A percentile compares a stretch with the other conserved stretches of the same genome.
Conservation (phyloP, 2,329 filamentous ascomycete species). For the Fusarium sp. region DNA sequence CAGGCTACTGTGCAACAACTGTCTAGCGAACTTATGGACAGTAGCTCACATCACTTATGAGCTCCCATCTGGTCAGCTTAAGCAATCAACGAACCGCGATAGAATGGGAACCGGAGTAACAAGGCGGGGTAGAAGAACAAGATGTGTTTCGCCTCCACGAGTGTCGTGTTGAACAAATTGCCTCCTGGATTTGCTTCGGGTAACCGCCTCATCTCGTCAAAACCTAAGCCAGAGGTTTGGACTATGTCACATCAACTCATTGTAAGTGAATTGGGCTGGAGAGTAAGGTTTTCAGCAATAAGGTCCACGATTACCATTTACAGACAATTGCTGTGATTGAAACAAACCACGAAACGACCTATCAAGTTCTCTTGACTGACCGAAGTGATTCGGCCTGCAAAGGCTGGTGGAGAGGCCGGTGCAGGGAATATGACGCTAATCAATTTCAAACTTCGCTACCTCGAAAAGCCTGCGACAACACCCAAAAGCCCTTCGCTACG, state of each 20-base stretch:
- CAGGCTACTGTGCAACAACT: conserved; percentile 36
- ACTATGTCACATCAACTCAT: not conserved
- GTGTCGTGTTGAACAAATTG: conserved; percentile 35
- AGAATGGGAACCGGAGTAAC: conserved; percentile 18
- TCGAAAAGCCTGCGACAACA: conserved; percentile 29
- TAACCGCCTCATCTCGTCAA: conserved; percentile 35
- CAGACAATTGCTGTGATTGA: conserved; percentile 4
- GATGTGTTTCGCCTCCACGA: conserved; percentile 38
- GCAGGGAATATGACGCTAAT: conserved; percentile 34
- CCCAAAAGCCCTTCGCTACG: conserved; percentile 10
- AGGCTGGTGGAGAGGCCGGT: conserved; percentile 28
- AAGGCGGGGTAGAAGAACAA: conserved; percentile 32
- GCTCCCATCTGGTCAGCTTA: conserved; percentile 16
- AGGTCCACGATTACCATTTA: not conserved
- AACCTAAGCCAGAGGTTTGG: conserved; percentile 23
- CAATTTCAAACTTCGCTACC: conserved; percentile 24
- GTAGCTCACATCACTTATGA: conserved; percentile 23
- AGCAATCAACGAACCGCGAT: conserved; percentile 4
- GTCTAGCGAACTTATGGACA: conserved; percentile 47
- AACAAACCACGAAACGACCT: conserved; percentile 5
- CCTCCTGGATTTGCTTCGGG: conserved; percentile 34
- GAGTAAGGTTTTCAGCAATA: not conserved
- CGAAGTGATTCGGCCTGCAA: conserved; percentile 35
- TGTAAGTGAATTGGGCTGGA: not conserved
- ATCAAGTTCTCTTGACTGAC: conserved; percentile 6